phyloP scores from a whole-genome alignment of 208 protist genomes.

The Wallacemonas sp. region DNA sequence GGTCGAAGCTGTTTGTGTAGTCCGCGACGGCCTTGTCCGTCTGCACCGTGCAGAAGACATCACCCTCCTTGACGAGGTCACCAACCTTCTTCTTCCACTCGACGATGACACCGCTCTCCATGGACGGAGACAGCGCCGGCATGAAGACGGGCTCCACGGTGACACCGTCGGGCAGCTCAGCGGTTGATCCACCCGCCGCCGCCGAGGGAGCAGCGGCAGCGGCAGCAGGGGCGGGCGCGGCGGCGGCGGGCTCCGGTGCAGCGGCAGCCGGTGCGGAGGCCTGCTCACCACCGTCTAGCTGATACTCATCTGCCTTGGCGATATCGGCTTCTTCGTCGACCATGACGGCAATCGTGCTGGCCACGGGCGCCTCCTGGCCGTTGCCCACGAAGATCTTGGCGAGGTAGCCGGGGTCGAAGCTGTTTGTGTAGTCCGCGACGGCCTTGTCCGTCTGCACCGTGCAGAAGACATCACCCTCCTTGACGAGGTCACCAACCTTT shows the following conservation, averaged over 20 bases:
- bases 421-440: slow-evolving; percentile 95
- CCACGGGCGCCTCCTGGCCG: slow-evolving; percentile 72
- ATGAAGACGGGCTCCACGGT: slow-evolving; percentile 82
- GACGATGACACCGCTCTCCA: slow-evolving; percentile 82
- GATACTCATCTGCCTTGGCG: slow-evolving; percentile 53
- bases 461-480: slow-evolving; percentile 92
- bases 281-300: slow-evolving; percentile 33
- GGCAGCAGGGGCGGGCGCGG: slow-evolving; percentile 10
- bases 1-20: slow-evolving; percentile 93
- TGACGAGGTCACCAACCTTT: slow-evolving; percentile 91
- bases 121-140: slow-evolving; percentile 89
- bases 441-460: slow-evolving; percentile 98
- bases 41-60: slow-evolving; percentile 94
- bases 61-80: slow-evolving; percentile 90
- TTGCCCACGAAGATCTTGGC: slow-evolving; percentile 93
- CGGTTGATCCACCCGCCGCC: slow-evolving; percentile 1
- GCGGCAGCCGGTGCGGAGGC: slow-evolving; percentile 28
- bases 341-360: slow-evolving; percentile 87
- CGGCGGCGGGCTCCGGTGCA: slow-evolving; percentile 16
- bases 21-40: slow-evolving; percentile 98
- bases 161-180: slow-evolving; percentile 18
- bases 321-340: slow-evolving; percentile 82
- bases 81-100: slow-evolving; percentile 93
- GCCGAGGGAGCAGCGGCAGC: slow-evolving; percentile 2
- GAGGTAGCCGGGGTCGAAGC: slow-evolving; percentile 93